Evolutionary conservation across 805 yeast genomes (phyloP), one percentile per base, ranked within the genome.

Genomic region (Metschnikowia hibisci): DNA sequence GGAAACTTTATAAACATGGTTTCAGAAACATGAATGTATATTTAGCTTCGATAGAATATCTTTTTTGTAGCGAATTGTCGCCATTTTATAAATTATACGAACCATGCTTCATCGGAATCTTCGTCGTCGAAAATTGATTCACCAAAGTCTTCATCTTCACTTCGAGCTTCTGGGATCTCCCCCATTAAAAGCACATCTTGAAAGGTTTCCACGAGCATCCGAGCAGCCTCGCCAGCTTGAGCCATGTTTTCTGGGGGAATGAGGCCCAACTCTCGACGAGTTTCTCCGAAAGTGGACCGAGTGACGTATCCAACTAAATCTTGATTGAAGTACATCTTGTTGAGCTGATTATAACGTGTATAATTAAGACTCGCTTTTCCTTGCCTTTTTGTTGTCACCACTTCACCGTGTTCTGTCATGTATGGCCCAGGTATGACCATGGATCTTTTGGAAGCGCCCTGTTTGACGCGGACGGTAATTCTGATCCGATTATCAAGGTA

Each of bases 391-490:
- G 75, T 74, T 8, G 69, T 67, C 26, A 84, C 84, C 3, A 82
- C 75, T 58, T 86, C 93, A 16, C 95, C 95, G 60, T 84, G 89
- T 4, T 71, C 68, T 42, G 87, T 84, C 56, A 86, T 63, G 56
- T 84, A 86, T 11, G 91, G 93, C 0, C 87, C 84, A 43, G 76
- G 76, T 48, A 77, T 69, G 7, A 67, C 22, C 2, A 32, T 22
- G 8, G 33, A 29, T 12, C 40, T 37, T 10, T 6, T 37, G 18
- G 30, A 13, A 7, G 34, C 12, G 14, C 7, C 25, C 12, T 35
- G 32, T 6, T 49, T 44, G 10, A 37, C 22, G 7, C 13, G 16
- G 10, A 37, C 22, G 4, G 32, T 22, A 2, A 30, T 26, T 10
- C 13, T 26, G 12, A 37, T 37, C 6, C 12, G 34, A 7, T 37